Evolutionary conservation across 805 yeast species (phyloP).

Genomic region (Isabelozyma gotoi): DNA sequence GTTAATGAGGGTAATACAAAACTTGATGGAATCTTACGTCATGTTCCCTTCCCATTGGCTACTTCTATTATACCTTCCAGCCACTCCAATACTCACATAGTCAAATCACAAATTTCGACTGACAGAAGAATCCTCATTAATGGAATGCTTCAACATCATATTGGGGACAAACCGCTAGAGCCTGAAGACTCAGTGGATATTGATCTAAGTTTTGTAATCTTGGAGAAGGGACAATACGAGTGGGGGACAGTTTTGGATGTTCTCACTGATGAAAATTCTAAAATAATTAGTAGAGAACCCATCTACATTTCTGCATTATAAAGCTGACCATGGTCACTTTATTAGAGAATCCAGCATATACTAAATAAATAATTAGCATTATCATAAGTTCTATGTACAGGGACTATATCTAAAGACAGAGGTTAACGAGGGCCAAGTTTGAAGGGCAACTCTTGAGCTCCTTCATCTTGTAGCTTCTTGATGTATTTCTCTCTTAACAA

Average conservation of each 20-base stretch:
- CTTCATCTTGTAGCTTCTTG: constrained; percentile 68
- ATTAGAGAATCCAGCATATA: background rate
- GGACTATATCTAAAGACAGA: background rate
- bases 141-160: constrained; percentile 66
- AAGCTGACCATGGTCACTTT: constrained; percentile 1
- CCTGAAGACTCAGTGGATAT: constrained; percentile 44
- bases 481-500: constrained; percentile 65
- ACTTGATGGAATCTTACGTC: constrained; percentile 58
- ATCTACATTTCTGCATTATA: constrained; percentile 26
- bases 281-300: constrained; percentile 30
- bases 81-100: constrained; percentile 8
- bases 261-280: constrained; percentile 12
- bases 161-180: constrained; percentile 35
- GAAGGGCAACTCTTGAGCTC: constrained; percentile 46
- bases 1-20: constrained; percentile 44
- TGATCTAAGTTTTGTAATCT: constrained; percentile 57
- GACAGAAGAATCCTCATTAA: constrained; percentile 66
- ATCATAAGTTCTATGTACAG: background rate
- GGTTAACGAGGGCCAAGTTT: constrained; percentile 17
- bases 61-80: constrained; percentile 3
- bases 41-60: constrained; percentile 46
- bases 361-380: background rate
- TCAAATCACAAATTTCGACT: constrained; percentile 27
- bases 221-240: constrained; percentile 80
- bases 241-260: constrained; percentile 56